Evolutionary conservation across 495 filamentous ascomycete species (phyloP), one percentile per base, ranked within the genome.

Genomic region (Hypoxylon crocopeplum): DNA sequence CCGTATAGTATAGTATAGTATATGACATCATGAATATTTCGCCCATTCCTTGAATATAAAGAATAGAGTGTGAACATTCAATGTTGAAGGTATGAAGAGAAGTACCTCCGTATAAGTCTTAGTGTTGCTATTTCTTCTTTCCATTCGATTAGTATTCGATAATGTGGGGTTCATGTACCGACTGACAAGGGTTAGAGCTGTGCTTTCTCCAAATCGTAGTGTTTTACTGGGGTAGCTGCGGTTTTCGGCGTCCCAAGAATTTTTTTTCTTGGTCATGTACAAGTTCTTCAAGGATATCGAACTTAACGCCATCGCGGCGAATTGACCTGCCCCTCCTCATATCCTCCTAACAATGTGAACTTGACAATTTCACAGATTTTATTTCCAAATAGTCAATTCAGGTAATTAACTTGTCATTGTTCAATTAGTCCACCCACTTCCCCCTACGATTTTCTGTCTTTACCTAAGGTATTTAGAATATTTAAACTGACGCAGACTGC

Each of bases 291-390:
- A 17, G 5, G 7, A 7, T 46, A 19, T 29, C n/a, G 11, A 19
- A 46, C 52, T 53, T 55, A 64, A 59, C 37, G 55, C 30, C 45
- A 59, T 64, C 55, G 39, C 55, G 55, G 55, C 48, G 22, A 59
- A 7, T 64, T 45, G 17, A 44, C 34, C 46, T 64, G 61, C 61
- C 61, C 61, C 61, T 59, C 61, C 55, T 51, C 49, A 41, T 59
- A 59, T 36, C 22, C 27, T 41, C 21, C 55, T 64, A 59, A 59
- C 55, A 64, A 64, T 59, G 55, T 64, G 39, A 59, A 64, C 61
- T 51, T 56, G 27, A 49, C 48, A 48, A 58, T 24, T 6, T 48
- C 37, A 37, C 24, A 49, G n/a, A 15, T 46, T 45, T 21, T 44
- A 15, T 46, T 42, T 48, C 17, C 15, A 20, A 30, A 15, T 58